Evolutionary conservation across 2,329 filamentous ascomycete genomes (phyloP).

Genomic region (Cryphonectria radicalis): DNA sequence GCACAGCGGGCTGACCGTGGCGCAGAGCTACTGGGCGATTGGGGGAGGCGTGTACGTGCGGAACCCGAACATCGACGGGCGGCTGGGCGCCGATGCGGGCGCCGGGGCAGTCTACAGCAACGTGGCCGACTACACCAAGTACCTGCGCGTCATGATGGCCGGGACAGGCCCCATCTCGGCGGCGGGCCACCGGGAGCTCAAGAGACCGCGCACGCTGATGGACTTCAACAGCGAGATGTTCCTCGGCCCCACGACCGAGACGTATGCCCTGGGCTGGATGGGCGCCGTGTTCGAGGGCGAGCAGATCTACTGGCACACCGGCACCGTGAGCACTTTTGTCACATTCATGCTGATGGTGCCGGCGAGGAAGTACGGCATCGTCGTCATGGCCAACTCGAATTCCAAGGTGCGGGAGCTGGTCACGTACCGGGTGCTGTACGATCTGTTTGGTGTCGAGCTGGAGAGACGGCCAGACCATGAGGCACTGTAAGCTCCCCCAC

Average conservation of each 20-base stretch:
- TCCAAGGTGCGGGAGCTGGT: constrained; percentile 24
- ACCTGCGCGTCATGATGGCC: constrained; percentile 40
- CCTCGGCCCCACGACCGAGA: constrained; percentile 10
- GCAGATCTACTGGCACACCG: constrained; percentile 29
- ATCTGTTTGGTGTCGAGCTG: constrained; percentile 29
- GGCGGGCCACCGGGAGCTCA: constrained; percentile 35
- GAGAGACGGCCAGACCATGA: constrained; percentile 28
- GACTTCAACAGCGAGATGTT: constrained; percentile 17
- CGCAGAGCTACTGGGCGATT: constrained; percentile 47
- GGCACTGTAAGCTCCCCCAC: constrained; percentile 18
- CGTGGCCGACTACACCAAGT: constrained; percentile 44
- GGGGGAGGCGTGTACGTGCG: constrained; percentile 34
- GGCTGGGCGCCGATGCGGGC: constrained; percentile 42
- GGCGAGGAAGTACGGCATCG: constrained; percentile 26
- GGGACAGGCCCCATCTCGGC: constrained; percentile 37
- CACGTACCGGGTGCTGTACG: constrained; percentile 30
- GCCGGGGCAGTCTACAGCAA: constrained; percentile 49
- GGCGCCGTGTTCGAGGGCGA: constrained; percentile 29
- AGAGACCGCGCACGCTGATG: constrained; percentile 26
- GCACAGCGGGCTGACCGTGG: neutral
- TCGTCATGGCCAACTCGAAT: constrained; percentile 26
- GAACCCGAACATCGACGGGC: constrained; percentile 34
- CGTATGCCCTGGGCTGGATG: constrained; percentile 30
- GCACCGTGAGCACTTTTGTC: constrained; percentile 20
- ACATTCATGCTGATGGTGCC: constrained; percentile 32